phyloP scores from a whole-genome alignment of 2,329 filamentous ascomycete genomes.

The Biscogniauxia marginata region DNA sequence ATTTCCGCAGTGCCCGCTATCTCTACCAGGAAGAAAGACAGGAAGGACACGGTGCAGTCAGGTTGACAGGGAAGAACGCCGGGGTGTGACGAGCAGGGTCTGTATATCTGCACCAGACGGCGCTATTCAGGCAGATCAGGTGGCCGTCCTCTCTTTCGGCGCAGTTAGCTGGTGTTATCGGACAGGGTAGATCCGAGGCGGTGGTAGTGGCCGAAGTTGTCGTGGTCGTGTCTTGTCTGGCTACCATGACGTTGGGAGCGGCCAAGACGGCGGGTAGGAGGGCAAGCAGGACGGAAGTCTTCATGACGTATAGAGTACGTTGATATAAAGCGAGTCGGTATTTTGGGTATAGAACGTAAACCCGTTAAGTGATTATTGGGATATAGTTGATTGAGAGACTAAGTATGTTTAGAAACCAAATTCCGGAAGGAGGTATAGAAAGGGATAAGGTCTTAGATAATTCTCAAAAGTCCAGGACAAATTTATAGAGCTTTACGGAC shows the following conservation, averaged over 20 bases:
- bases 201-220: constrained; percentile 2
- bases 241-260: neutral
- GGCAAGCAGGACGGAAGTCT: constrained; percentile 8
- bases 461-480: too few relatives aligned
- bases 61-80: constrained; percentile 18
- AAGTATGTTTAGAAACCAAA: too few relatives aligned
- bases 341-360: too few relatives aligned
- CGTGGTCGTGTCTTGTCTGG: constrained; percentile 2
- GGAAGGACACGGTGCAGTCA: constrained; percentile 10
- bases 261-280: constrained; percentile 11
- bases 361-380: too few relatives aligned
- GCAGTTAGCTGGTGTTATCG: constrained; percentile 14
- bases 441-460: neutral
- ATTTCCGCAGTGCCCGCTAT: too few relatives aligned
- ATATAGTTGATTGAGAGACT: too few relatives aligned
- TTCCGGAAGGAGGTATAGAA: too few relatives aligned
- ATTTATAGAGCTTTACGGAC: neutral
- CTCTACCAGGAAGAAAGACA: constrained; percentile 7
- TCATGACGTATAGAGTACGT: constrained; percentile 6
- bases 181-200: constrained; percentile 10
- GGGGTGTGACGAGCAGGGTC: constrained; percentile 13
- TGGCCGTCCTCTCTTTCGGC: constrained; percentile 8
- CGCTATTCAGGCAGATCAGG: constrained; percentile 17
- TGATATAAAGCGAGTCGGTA: neutral
- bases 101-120: constrained; percentile 18